Base-by-base conservation (phyloP, 768 basidiomycete species). In the Amanita subjunquillea region DNA sequence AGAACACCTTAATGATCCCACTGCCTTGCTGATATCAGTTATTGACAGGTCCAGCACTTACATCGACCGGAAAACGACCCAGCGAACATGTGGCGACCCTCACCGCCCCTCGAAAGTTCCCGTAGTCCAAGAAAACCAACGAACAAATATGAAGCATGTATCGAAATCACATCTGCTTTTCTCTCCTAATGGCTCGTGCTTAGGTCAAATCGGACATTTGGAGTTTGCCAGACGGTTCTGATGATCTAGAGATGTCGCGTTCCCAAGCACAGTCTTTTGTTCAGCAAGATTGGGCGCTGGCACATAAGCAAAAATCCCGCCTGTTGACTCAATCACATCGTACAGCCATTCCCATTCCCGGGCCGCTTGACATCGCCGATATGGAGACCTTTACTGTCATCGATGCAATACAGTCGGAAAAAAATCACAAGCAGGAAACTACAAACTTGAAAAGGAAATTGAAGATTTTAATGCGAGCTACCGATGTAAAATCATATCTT, bases 161-260 rank as follows among this genome's bases (percentile, higher is more conserved):
- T 22, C 17, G 5, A 27, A 22, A 3, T 15, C 10, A 7, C 41
- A 8, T n/a, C 4, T 12, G 0, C 15, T 7, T n/a, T 17, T 38
- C 23, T 45, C n/a, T 6, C 8, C 12, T 34, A 23, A 32, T 12
- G 8, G 3, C 2, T 15, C 30, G 25, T 22, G 6, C 8, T 17
- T 23, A 54, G 53, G 53, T 43, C 12, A 48, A 48, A 49, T 42
- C 39, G 53, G 47, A 17, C 17, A 54, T 30, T 13, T 29, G 37
- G 47, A 27, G 22, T 3, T 47, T 20, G 27, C 12, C 38, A 2
- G 53, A 48, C 17, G 40, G 37, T 7, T 41, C 36, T 2, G 32
- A 42, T 49, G 42, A 30, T 10, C 48, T 47, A 30, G 34, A 34
- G 34, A 13, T 34, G 13, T 34, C 34, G 13, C 34, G 13, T 34